Conservation (phyloP, 306 rosid genomes). For the Glycyrrhiza uralensis region DNA sequence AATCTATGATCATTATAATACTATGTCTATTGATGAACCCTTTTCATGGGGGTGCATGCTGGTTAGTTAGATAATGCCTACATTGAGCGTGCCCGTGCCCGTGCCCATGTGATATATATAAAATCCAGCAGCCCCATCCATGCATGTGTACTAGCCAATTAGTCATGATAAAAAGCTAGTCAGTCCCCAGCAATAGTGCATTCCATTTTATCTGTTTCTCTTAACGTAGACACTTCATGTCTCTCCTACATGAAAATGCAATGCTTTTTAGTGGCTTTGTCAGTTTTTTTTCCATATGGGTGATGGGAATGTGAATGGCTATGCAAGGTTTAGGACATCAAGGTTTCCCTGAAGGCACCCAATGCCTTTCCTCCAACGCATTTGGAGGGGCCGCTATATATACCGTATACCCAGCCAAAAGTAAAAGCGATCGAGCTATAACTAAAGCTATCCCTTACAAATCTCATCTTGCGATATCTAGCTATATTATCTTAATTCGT, state of each 20-base stretch:
- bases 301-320: slow-evolving; percentile 16
- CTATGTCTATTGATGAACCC: too few relatives aligned
- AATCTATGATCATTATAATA: too few relatives aligned
- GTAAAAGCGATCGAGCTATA: not conserved
- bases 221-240: slow-evolving; percentile 22
- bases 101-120: not conserved
- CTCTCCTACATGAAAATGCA: slow-evolving; percentile 15
- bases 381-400: not conserved
- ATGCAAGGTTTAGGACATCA: not conserved
- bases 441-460: slow-evolving; percentile 13
- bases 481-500: slow-evolving; percentile 11
- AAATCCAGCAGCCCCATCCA: not conserved
- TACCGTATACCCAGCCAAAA: not conserved
- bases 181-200: slow-evolving; percentile 12
- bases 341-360: not conserved
- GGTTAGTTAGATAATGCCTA: too few relatives aligned
- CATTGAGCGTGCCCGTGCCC: too few relatives aligned
- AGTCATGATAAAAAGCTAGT: slow-evolving; percentile 3
- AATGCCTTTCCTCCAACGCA: slow-evolving; percentile 21
- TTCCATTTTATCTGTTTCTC: slow-evolving; percentile 26
- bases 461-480: not conserved
- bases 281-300: slow-evolving; percentile 12
- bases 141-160: not conserved
- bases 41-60: too few relatives aligned
- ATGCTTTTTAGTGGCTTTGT: slow-evolving; percentile 8